Evolutionary conservation across 2,329 filamentous ascomycete species (phyloP).

Genomic region (Macrophomina pseudophaseolina): DNA sequence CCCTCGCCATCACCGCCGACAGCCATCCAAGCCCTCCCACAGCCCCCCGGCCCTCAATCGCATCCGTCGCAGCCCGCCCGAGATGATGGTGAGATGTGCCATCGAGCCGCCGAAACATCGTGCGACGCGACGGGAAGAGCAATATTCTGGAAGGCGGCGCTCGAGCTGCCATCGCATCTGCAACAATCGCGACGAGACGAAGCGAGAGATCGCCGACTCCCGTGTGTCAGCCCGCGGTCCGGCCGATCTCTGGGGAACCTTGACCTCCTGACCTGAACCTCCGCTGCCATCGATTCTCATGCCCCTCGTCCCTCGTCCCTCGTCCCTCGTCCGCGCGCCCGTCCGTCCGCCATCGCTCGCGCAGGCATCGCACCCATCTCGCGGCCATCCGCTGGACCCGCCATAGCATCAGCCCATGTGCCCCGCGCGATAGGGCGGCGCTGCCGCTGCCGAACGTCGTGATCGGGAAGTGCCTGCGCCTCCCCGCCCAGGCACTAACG

Average conservation of each 20-base stretch:
- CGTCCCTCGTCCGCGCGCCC: too few species aligned
- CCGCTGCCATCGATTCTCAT: too few species aligned
- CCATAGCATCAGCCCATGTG: neutral
- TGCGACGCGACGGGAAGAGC: neutral
- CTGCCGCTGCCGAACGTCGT: neutral
- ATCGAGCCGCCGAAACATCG: neutral
- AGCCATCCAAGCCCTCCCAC: conserved; percentile 11
- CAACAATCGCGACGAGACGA: neutral
- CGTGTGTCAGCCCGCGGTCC: conserved; percentile 1
- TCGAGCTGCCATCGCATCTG: neutral
- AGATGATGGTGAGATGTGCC: neutral
- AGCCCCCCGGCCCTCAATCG: conserved; percentile 14
- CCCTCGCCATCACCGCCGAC: too few species aligned
- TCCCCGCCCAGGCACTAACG: conserved; percentile 4
- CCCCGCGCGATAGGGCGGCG: conserved; percentile 9
- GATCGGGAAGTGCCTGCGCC: neutral
- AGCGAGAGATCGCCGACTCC: neutral
- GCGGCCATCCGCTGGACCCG: neutral
- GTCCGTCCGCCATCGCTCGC: too few species aligned
- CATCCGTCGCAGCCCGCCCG: neutral
- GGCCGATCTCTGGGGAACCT: conserved; percentile 20
- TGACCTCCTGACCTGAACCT: neutral
- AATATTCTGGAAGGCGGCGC: neutral
- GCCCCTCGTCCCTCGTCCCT: neutral
- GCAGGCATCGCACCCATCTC: too few species aligned